Conservation (phyloP, 768 basidiomycete species). For the Serpula lacrymans region DNA sequence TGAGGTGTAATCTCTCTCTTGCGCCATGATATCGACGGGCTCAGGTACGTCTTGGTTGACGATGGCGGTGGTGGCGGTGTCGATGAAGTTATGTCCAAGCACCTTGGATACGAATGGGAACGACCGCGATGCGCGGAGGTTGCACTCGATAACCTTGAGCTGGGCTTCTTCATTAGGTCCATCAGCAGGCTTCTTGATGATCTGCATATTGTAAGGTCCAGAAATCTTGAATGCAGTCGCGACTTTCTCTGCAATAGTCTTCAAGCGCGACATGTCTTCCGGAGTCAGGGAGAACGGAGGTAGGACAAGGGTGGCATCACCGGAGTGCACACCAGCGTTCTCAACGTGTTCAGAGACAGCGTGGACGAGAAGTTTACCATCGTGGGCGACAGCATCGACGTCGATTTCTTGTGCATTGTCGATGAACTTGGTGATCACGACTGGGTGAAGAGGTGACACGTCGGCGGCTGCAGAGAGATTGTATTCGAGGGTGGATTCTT, state of each 20-base stretch:
- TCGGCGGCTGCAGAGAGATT: slow-evolving; percentile 95
- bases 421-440: slow-evolving; percentile 99
- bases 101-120: slow-evolving; percentile 99
- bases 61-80: slow-evolving; percentile 87
- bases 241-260: slow-evolving; percentile 93
- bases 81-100: slow-evolving; percentile 95
- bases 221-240: slow-evolving; percentile 94
- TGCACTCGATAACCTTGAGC: slow-evolving; percentile 98
- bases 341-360: slow-evolving; percentile 98
- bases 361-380: slow-evolving; percentile 89
- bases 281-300: slow-evolving; percentile 84
- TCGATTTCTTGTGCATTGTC: slow-evolving; percentile 98
- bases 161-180: slow-evolving; percentile 52
- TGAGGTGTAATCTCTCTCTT: slow-evolving; percentile 85
- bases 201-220: slow-evolving; percentile 99
- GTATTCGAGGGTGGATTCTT: slow-evolving; percentile 85
- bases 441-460: slow-evolving; percentile 95
- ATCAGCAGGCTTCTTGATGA: slow-evolving; percentile 77
- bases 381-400: slow-evolving; percentile 92
- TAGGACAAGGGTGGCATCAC: slow-evolving; percentile 95
- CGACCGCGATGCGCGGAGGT: slow-evolving; percentile 93
- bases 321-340: slow-evolving; percentile 97
- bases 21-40: slow-evolving; percentile 88
- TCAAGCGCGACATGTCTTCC: slow-evolving; percentile 80
- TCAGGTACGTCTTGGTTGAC: slow-evolving; percentile 83